Evolutionary conservation across 371 early-diverging fungal genomes (phyloP).

Genomic region (Paraphysoderma sedebokerense): DNA sequence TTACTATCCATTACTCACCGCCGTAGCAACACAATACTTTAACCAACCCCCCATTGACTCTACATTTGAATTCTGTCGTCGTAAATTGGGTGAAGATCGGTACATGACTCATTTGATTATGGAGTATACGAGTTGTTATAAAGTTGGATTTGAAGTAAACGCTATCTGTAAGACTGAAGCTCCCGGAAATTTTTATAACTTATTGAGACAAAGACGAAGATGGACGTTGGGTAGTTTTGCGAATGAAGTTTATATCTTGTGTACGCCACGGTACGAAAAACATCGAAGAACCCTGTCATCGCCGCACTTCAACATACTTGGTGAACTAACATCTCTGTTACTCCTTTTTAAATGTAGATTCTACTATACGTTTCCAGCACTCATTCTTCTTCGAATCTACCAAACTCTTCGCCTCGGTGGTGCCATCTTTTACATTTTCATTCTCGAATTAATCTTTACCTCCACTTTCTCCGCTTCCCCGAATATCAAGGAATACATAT

Average conservation of each 20-base stretch:
- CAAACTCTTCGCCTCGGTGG: conserved; percentile 8
- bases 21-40: conserved; percentile 14
- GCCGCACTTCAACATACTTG: no score
- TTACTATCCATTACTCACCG: conserved; percentile 8
- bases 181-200: not conserved
- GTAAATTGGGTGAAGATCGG: conserved; percentile 13
- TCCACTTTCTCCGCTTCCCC: not conserved
- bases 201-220: conserved; percentile 1
- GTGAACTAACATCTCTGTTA: no score
- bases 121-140: not conserved
- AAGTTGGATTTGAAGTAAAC: not conserved
- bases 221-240: conserved; percentile 9
- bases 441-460: not conserved
- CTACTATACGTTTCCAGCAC: conserved; percentile 8
- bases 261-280: conserved; percentile 6
- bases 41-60: conserved; percentile 7
- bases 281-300: no score
- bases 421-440: not conserved
- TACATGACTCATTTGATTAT: conserved; percentile 13
- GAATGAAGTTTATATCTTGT: conserved; percentile 10
- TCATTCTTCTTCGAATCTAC: conserved; percentile 5
- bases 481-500: no score
- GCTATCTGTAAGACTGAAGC: conserved; percentile 4
- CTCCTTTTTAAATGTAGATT: no score
- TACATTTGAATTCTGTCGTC: conserved; percentile 2